Evolutionary conservation across 768 basidiomycete species (phyloP), one percentile per base, ranked within the genome.

Genomic region (Thelephora ganbajun): DNA sequence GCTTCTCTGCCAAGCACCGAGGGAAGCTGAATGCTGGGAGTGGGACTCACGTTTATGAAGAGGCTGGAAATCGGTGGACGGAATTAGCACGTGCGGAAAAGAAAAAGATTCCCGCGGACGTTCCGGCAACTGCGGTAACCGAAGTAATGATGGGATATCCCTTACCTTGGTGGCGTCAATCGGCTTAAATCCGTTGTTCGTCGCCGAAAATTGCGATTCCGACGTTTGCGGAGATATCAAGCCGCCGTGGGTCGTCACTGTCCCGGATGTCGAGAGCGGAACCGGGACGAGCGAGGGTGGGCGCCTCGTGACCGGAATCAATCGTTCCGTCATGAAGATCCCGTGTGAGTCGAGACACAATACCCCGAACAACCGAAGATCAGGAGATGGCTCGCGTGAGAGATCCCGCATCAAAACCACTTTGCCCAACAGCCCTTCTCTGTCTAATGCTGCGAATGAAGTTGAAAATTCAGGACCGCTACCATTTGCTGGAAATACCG

Each of bases 1-100:
- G 39, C 39, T 18, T 14, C 39, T 11, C 11, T 18, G 12, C 7
- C 39, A 41, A 41, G 39, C 39, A 11, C 12, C 39, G 14, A 41
- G 39, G 7, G 14, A 11, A 33, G 18, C 34, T 7, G 11, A 30
- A n/a, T n/a, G n/a, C n/a, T n/a, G n/a, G n/a, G n/a, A n/a, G n/a
- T n/a, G n/a, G 11, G 9, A 68, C 80, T 50, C 59, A 83, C 83
- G 83, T 68, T 84, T 83, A 57, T 86, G 83, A 48, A 86, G 66
- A 33, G 83, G 83, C 83, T 87, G 55, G 46, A 30, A 30, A 30
- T 30, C 26, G 26, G 26, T 4, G 9, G 4, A 30, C 26, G 26
- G 9, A 30, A 30, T 30, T 30, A 30, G 26, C 26, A 30, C n/a
- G n/a, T 30, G 9, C 26, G 26, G 9, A 30, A 30, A 30, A 30